Conservation (phyloP, 306 rosid genomes). For the Prinsepia uniflora region DNA sequence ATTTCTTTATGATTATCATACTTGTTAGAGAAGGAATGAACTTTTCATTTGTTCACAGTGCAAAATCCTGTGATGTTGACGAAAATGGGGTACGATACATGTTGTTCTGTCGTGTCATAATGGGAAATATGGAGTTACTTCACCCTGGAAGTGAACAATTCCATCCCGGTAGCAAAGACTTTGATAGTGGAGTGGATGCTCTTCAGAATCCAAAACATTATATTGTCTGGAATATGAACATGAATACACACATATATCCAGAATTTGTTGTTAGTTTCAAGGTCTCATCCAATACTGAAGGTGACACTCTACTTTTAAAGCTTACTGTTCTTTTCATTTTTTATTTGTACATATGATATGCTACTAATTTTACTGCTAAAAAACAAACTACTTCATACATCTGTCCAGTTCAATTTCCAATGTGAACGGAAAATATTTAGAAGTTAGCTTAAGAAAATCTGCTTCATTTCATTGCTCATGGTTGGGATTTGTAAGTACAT, state of each 20-base stretch:
- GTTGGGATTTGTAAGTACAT: conserved; percentile 28
- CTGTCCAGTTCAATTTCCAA: conserved; percentile 4
- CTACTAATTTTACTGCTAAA: conserved; percentile 12
- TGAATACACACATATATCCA: conserved; percentile 76
- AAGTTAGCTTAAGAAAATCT: conserved; percentile 24
- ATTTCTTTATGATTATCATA: neutral
- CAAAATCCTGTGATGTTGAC: conserved; percentile 70
- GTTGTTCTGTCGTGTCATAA: conserved; percentile 72
- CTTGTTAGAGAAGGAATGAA: conserved; percentile 31
- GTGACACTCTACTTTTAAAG: conserved; percentile 43
- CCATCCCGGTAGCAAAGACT: conserved; percentile 64
- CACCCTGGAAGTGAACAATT: conserved; percentile 54
- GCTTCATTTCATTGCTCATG: conserved; percentile 28
- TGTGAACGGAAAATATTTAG: conserved; percentile 28
- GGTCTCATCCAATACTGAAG: conserved; percentile 50
- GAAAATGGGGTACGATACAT: conserved; percentile 66
- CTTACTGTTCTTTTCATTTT: conserved; percentile 15
- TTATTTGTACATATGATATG: conserved; percentile 15
- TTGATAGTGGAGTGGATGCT: conserved; percentile 88
- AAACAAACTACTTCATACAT: conserved; percentile 15
- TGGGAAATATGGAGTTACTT: conserved; percentile 77
- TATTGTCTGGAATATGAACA: conserved; percentile 73
- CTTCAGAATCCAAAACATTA: conserved; percentile 54
- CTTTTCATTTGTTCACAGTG: conserved; percentile 55
- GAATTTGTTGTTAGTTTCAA: conserved; percentile 81